Percentiles rank a stretch among this genome's conserved stretches.
phyloP scores from a whole-genome alignment of 768 basidiomycete genomes.

The Serendipita vermifera region DNA sequence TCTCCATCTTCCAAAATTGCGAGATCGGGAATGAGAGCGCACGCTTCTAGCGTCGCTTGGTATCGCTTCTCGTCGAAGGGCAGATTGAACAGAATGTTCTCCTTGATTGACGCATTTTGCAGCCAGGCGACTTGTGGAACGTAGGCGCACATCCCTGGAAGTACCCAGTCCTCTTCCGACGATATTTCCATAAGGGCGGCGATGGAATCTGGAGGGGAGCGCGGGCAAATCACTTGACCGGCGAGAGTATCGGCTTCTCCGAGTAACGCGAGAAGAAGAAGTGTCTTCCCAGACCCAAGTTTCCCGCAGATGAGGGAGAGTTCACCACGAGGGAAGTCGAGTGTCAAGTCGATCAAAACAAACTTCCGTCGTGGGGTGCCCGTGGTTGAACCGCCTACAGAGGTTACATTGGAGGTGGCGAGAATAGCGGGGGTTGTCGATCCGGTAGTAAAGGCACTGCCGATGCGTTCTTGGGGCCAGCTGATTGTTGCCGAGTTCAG shows the following conservation, averaged over 20 bases:
- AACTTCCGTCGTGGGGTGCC: conserved; percentile 63
- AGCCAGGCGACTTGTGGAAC: conserved; percentile 66
- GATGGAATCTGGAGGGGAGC: conserved; percentile 70
- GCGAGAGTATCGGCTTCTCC: conserved; percentile 78
- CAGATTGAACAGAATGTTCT: conserved; percentile 69
- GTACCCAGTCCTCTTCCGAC: conserved; percentile 55
- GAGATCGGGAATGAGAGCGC: conserved; percentile 47
- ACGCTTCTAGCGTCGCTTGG: conserved; percentile 49
- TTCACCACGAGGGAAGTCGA: conserved; percentile 67
- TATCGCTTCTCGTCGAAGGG: conserved; percentile 67
- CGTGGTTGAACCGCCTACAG: conserved; percentile 23
- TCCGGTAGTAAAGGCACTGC: neutral
- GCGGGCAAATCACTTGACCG: conserved; percentile 70
- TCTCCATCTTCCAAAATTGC: conserved; percentile 59
- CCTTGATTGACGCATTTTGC: conserved; percentile 55
- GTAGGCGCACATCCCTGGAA: conserved; percentile 69
- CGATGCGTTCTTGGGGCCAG: conserved; percentile 68
- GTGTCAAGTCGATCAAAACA: conserved; percentile 58
- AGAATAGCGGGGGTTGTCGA: neutral
- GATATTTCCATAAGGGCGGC: conserved; percentile 39
- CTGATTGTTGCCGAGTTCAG: conserved; percentile 79
- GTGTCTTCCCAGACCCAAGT: conserved; percentile 78
- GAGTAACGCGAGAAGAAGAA: conserved; percentile 68
- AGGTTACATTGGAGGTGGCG: conserved; percentile 5
- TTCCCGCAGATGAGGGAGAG: conserved; percentile 81